Percentiles rank a stretch among this genome's conserved stretches.
phyloP scores from a whole-genome alignment of 2,329 filamentous ascomycete species.

The Penicillium sp. region DNA sequence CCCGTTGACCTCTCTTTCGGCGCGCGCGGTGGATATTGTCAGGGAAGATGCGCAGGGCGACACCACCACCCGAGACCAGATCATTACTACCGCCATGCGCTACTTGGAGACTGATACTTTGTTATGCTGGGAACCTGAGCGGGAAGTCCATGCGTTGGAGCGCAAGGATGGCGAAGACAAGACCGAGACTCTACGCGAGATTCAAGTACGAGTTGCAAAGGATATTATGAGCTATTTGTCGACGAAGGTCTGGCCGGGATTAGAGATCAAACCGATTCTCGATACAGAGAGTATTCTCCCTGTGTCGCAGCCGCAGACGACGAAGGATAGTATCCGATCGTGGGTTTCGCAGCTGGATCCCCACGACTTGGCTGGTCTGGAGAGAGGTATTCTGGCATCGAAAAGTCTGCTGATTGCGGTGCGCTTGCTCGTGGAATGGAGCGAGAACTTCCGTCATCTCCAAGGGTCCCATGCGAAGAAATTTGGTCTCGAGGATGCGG shows the following conservation, averaged over 20 bases:
- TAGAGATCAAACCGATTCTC: conserved; percentile 74
- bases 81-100: conserved; percentile 65
- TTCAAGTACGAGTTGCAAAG: conserved; percentile 64
- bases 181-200: conserved; percentile 59
- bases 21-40: conserved; percentile 75
- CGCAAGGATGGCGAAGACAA: conserved; percentile 42
- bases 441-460: conserved; percentile 59
- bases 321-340: conserved; percentile 67
- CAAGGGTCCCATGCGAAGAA: conserved; percentile 33
- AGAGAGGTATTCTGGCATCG: conserved; percentile 73
- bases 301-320: conserved; percentile 63
- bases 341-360: conserved; percentile 69
- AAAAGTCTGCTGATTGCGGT: conserved; percentile 79
- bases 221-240: conserved; percentile 67
- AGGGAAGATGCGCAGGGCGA: conserved; percentile 56
- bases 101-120: conserved; percentile 91
- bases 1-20: conserved; percentile 77
- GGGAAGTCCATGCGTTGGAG: conserved; percentile 46
- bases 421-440: conserved; percentile 81
- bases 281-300: conserved; percentile 72
- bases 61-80: conserved; percentile 53
- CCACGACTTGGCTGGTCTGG: conserved; percentile 80
- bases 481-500: conserved; percentile 80
- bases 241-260: conserved; percentile 72
- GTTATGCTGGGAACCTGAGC: conserved; percentile 75